Conservation (phyloP, 1,139 yeast species). For the Zygoascus sp. region DNA sequence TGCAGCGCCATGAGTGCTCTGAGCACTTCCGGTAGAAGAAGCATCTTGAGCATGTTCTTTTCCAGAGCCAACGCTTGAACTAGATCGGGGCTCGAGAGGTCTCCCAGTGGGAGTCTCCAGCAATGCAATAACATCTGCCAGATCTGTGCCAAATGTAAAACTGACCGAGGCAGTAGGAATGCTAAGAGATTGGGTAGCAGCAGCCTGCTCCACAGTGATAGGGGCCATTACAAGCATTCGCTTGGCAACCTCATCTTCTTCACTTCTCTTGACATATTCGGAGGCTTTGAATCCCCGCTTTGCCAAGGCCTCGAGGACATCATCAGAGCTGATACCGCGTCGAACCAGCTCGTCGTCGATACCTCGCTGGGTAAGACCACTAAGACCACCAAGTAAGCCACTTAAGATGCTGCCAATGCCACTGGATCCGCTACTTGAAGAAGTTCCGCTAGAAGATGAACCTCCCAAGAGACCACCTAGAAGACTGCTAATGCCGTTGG, state of each 20-base stretch:
- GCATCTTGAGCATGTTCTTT: no score
- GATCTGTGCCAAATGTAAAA: neutral
- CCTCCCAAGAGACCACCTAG: no score
- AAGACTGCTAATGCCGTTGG: neutral
- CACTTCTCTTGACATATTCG: no score
- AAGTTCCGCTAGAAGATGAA: no score
- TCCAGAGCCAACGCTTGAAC: no score
- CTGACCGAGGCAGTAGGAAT: slow-evolving; percentile 4
- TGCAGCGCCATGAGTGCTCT: slow-evolving; percentile 1
- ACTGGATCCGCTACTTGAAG: no score
- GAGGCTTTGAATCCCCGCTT: no score
- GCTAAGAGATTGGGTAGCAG: neutral
- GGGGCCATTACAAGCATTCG: neutral
- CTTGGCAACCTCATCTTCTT: neutral
- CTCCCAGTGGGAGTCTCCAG: slow-evolving; percentile 3
- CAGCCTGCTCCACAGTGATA: neutral
- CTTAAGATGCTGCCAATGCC: neutral
- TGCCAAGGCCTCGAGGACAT: neutral
- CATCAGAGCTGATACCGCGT: neutral
- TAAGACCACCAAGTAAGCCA: neutral
- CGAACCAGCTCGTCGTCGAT: neutral
- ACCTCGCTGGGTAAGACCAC: neutral
- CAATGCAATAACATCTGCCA: neutral
- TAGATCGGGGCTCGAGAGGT: slow-evolving; percentile 7
- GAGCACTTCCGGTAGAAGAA: no score